Evolutionary conservation across 202 grass and related monocot species (phyloP).

Genomic region (Carex sylvatica): DNA sequence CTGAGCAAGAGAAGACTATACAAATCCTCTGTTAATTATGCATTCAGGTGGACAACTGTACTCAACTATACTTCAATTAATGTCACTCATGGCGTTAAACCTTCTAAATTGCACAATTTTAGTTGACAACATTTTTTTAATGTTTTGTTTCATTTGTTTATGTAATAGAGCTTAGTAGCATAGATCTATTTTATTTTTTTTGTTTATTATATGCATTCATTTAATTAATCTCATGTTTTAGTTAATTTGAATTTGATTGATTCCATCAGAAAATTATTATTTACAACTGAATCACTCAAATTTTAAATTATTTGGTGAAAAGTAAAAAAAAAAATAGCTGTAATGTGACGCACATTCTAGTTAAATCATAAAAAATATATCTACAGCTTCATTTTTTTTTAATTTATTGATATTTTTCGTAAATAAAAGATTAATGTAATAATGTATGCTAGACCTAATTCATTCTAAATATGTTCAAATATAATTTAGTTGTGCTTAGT

Average conservation of each 20-base stretch:
- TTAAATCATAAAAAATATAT: not conserved
- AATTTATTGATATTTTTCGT: not conserved
- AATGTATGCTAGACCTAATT: not conserved
- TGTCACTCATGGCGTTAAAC: not conserved
- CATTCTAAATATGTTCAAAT: not conserved
- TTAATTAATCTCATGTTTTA: not conserved
- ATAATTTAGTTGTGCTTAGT: too few relatives aligned
- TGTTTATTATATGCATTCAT: not conserved
- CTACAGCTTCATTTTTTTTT: not conserved
- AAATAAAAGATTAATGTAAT: not conserved
- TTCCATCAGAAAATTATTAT: too few relatives aligned
- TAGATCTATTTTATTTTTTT: not conserved
- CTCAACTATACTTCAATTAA: constrained; percentile 30
- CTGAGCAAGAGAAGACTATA: too few relatives aligned
- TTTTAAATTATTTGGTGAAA: too few relatives aligned
- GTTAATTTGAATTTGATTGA: not conserved
- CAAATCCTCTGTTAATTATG: too few relatives aligned
- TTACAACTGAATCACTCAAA: too few relatives aligned
- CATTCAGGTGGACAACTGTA: constrained; percentile 50
- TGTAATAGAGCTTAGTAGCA: not conserved
- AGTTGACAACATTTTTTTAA: not conserved
- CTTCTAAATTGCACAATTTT: not conserved
- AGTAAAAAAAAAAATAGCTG: too few relatives aligned
- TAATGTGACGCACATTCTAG: not conserved
- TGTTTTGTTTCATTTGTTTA: not conserved